Percentiles rank a stretch among this genome's conserved stretches.
phyloP scores from a whole-genome alignment of 2,329 filamentous ascomycete genomes.

The Aspergillus calidoustus region DNA sequence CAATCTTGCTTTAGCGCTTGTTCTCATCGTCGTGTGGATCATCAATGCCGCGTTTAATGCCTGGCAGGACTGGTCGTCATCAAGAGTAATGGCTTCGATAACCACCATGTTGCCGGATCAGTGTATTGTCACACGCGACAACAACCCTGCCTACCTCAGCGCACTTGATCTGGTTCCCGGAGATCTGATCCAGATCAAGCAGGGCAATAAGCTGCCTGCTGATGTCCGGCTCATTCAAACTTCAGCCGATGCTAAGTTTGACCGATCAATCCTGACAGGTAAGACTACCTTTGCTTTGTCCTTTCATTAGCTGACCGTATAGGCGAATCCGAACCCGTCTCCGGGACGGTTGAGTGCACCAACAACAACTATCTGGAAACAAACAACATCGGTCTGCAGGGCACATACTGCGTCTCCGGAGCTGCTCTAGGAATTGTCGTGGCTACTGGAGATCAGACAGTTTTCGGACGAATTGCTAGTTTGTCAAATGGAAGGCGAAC shows the following conservation, averaged over 20 bases:
- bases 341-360: conserved; percentile 67
- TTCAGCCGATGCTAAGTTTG: conserved; percentile 72
- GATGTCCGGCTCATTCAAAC: conserved; percentile 72
- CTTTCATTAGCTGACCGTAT: conserved; percentile 33
- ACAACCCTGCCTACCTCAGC: conserved; percentile 53
- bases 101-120: conserved; percentile 78
- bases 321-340: conserved; percentile 69
- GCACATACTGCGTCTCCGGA: conserved; percentile 77
- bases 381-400: conserved; percentile 74
- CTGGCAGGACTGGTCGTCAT: conserved; percentile 77
- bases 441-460: conserved; percentile 71
- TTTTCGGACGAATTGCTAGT: conserved; percentile 76
- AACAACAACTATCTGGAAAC: conserved; percentile 79
- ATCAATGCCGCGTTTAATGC: conserved; percentile 72
- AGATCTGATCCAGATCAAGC: conserved; percentile 69
- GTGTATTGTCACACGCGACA: conserved; percentile 68
- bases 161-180: conserved; percentile 71
- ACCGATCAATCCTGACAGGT: conserved; percentile 74
- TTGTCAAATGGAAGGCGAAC: conserved; percentile 71
- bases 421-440: conserved; percentile 70
- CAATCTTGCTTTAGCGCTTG: conserved; percentile 74
- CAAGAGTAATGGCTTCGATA: conserved; percentile 77
- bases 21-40: conserved; percentile 71
- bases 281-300: conserved; percentile 19
- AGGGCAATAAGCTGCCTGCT: conserved; percentile 74